phyloP scores from a whole-genome alignment of 257 asterid species.

The Solanum appendiculatum region DNA sequence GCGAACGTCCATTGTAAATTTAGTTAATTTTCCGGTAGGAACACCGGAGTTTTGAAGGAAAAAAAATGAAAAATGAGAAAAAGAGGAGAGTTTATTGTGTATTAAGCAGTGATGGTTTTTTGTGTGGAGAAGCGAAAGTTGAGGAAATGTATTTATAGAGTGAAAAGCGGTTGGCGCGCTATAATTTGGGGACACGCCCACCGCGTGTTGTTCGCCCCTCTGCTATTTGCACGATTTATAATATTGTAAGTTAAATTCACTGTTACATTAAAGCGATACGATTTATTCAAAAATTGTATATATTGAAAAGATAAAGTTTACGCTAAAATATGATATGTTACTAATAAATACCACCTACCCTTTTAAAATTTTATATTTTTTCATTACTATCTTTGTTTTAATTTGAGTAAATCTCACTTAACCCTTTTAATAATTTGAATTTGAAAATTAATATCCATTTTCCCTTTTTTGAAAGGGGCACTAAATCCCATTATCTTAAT shows the following conservation, averaged over 20 bases:
- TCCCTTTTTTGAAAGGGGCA: not conserved
- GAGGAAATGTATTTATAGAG: slow-evolving; percentile 19
- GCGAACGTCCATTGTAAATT: slow-evolving; percentile 28
- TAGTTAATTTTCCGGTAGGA: not conserved
- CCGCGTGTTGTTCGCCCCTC: slow-evolving; percentile 14
- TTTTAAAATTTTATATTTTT: too few species aligned
- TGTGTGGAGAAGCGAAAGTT: slow-evolving; percentile 16
- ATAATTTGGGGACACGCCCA: slow-evolving; percentile 19
- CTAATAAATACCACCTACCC: too few species aligned
- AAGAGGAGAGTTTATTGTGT: not conserved
- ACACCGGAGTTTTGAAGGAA: not conserved
- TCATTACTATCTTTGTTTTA: not conserved
- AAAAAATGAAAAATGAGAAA: not conserved
- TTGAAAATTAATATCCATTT: too few species aligned
- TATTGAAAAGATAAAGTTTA: too few species aligned
- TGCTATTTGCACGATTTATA: not conserved
- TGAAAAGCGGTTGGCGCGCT: slow-evolving; percentile 20
- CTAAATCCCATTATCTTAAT: not conserved
- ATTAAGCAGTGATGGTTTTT: not conserved
- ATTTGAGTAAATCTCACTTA: not conserved
- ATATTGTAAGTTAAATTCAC: too few species aligned
- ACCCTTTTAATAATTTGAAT: not conserved
- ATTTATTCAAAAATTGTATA: too few species aligned
- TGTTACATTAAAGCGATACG: too few species aligned
- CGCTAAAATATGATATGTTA: too few species aligned